Base-by-base conservation (phyloP, 768 basidiomycete genomes). In the Leccinum imitatum region DNA sequence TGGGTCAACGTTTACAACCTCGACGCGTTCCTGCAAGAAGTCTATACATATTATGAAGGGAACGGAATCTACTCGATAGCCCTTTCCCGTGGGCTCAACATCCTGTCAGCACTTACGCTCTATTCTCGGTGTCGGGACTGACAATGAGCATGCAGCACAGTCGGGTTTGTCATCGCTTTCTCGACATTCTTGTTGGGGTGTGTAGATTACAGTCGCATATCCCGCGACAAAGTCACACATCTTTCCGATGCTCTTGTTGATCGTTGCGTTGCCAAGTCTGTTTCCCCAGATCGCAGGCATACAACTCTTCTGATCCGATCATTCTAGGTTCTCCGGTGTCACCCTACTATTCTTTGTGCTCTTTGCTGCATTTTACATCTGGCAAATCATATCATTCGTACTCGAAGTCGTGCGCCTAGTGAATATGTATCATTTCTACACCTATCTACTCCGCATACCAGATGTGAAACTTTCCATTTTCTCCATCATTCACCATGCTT, bases 1-100 rank as follows among this genome's bases (percentile, higher is more conserved):
- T 99, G 97, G 97, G 94, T 98, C 60, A 99, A 99, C 71, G 94
- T 98, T 13, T 93, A 94, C 71, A 98, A 99, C 71, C 82, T 99
- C 41, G 97, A 99, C 69, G 87, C 87, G 8, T 99, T 95, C 74
- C 76, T 99, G 30, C 93, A 96, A 75, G 94, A 98, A 63, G 93
- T 93, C 41, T 98, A 99, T 74, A 81, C 82, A 50, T 99, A 98
- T 73, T 99, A 99, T 71, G 90, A 93, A 70, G 95, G 95, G 25
- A 97, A 97, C 71, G 97, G 97, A 1, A 89, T 98, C 37, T 98
- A 90, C 71, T 95, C 93, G 66, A 99, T 99, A 67, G 92, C 92
- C 13, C 81, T 99, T 21, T 83, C 91, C 9, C 82, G 91, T 50
- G 89, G 92, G 19, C 81, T 99, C n/a, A 98, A 99, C 73, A 84